phyloP scores from a whole-genome alignment of 352 stramenopile genomes.

The Discostella stelligera region DNA sequence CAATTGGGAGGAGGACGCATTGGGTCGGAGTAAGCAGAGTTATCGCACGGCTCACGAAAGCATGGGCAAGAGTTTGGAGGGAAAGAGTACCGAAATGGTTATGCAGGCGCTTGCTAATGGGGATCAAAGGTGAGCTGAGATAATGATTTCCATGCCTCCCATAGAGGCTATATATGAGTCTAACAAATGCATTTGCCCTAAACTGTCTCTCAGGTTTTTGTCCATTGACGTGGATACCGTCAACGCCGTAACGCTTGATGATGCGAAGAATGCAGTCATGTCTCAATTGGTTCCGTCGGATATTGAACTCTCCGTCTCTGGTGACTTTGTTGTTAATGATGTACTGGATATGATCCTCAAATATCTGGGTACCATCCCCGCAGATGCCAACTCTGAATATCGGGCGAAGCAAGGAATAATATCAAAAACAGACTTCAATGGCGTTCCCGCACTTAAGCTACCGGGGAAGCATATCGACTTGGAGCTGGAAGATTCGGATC shows the following conservation, averaged over 20 bases:
- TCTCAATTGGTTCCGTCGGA: conserved; percentile 78
- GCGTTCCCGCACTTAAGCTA: conserved; percentile 65
- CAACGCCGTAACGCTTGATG: conserved; percentile 83
- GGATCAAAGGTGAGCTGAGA: conserved; percentile 61
- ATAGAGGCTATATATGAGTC: neutral
- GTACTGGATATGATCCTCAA: conserved; percentile 83
- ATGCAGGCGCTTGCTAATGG: conserved; percentile 74
- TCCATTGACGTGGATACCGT: conserved; percentile 79
- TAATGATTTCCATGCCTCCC: neutral
- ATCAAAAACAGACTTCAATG: conserved; percentile 39
- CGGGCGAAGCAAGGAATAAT: conserved; percentile 36
- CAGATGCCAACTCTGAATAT: conserved; percentile 73
- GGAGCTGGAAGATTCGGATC: conserved; percentile 84
- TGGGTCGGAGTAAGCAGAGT: conserved; percentile 84
- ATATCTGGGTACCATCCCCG: conserved; percentile 85
- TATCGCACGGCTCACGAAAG: conserved; percentile 81
- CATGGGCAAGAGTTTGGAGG: conserved; percentile 81
- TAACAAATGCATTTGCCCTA: neutral
- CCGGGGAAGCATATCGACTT: conserved; percentile 78
- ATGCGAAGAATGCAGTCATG: conserved; percentile 84
- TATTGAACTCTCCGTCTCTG: conserved; percentile 84
- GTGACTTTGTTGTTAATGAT: conserved; percentile 85
- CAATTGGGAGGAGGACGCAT: conserved; percentile 86
- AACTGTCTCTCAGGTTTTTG: conserved; percentile 59
- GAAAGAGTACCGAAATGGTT: conserved; percentile 78